Evolutionary conservation across 306 rosid genomes (phyloP), one percentile per base, ranked within the genome.

Genomic region (Citrullus mucosospermus): DNA sequence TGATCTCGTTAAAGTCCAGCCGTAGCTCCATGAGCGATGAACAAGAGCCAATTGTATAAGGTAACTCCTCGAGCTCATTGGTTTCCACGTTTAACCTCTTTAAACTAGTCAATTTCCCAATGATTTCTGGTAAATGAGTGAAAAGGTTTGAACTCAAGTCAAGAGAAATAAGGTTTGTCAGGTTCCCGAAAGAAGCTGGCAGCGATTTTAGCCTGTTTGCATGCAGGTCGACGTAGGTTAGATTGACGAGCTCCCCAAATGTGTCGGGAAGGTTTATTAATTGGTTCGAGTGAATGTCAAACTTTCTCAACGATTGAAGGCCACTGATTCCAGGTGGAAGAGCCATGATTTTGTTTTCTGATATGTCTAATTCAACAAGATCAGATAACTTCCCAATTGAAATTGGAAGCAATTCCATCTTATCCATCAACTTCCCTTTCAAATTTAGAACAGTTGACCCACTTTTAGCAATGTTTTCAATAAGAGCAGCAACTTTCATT

Each of bases 281-380:
- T 62, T 92, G 98, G 88, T 95, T 92, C 6, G 96, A 91, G 86
- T 91, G 97, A 83, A 95, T 86, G 82, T 86, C 93, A 34, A 95
- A 91, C 87, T 89, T 95, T 68, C 80, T 83, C 72, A 95, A 88
- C 80, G 93, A 89, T 83, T 77, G 87, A 79, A 95, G 97, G 79
- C 84, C 85, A 55, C 76, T 84, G 4, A 95, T 83, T 9, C 92
- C 87, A 58, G 88, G 82, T 75, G 97, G 97, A 84, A 95, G 96
- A 80, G 93, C 96, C 94, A 89, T 87, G 83, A 95, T 87, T 71
- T 86, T 82, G 84, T 95, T 95, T 82, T 92, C 97, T 46, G 97
- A 92, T 69, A 95, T 68, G 88, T 89, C 91, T 48, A 95, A 17
- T 80, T 89, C 88, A 77, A 89, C 81, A 43, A 92, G 83, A 74